Percentiles rank a stretch among this genome's conserved stretches.
Conservation (phyloP, 352 stramenopile species). For the Pythium folliculosum region DNA sequence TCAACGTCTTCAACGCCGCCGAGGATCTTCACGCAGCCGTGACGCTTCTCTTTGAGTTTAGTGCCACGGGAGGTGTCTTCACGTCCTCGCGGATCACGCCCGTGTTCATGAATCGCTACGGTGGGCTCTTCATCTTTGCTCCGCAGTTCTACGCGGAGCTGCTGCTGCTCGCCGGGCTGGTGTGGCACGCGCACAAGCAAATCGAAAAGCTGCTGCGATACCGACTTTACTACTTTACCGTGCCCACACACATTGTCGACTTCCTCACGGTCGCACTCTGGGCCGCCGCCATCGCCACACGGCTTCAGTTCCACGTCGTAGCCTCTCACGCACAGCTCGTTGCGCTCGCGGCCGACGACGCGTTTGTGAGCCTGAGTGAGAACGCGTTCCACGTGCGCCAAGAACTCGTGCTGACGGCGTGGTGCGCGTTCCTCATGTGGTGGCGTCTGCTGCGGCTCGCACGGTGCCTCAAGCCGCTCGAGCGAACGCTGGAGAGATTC, state of each 20-base stretch:
- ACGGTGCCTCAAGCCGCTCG: slow-evolving; percentile 45
- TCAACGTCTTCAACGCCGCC: slow-evolving; percentile 68
- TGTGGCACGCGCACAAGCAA: slow-evolving; percentile 53
- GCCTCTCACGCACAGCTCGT: slow-evolving; percentile 43
- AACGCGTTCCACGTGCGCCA: slow-evolving; percentile 33
- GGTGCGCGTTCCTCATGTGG: slow-evolving; percentile 57
- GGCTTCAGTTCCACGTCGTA: slow-evolving; percentile 36
- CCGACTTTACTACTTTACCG: slow-evolving; percentile 62
- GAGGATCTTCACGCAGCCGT: slow-evolving; percentile 50
- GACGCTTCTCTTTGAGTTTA: slow-evolving; percentile 61
- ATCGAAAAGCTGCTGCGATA: slow-evolving; percentile 57
- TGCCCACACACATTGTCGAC: slow-evolving; percentile 54
- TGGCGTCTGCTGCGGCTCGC: slow-evolving; percentile 53
- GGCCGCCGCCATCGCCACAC: slow-evolving; percentile 34
- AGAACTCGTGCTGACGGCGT: slow-evolving; percentile 42
- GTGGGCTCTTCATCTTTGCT: slow-evolving; percentile 44
- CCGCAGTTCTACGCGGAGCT: slow-evolving; percentile 54
- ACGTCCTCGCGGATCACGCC: slow-evolving; percentile 35
- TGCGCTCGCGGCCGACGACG: slow-evolving; percentile 33
- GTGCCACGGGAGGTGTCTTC: slow-evolving; percentile 38
- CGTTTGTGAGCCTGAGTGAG: slow-evolving; percentile 41
- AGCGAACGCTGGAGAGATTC: slow-evolving; percentile 45
- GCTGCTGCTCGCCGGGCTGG: slow-evolving; percentile 38
- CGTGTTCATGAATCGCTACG: slow-evolving; percentile 56
- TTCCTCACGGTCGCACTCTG: slow-evolving; percentile 53